These are phyloP conservation scores for Bipolaris oryzae DNA, from an alignment of 2,329 filamentous ascomycete species.

Conservation along the genomic window DNA sequence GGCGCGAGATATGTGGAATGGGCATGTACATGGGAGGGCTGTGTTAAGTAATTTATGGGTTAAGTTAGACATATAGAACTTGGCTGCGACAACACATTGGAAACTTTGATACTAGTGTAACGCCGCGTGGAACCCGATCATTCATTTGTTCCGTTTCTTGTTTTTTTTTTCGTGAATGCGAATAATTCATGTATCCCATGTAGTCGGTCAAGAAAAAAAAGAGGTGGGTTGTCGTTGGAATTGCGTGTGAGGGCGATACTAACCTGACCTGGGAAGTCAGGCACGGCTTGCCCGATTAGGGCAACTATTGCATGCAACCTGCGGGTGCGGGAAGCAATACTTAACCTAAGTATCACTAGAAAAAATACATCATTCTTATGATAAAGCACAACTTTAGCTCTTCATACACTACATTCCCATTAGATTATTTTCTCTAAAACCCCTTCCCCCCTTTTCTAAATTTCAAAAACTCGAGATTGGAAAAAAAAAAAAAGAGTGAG, in stretches of 20 bases:
- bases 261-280: constrained; percentile 19
- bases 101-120: too few relatives aligned
- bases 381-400: too few relatives aligned
- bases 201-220: not conserved
- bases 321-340: not conserved
- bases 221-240: not conserved
- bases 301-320: constrained; percentile 18
- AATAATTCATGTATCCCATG: not conserved
- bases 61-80: too few relatives aligned
- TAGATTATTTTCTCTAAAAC: not conserved
- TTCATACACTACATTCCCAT: too few relatives aligned
- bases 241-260: not conserved
- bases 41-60: too few relatives aligned
- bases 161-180: too few relatives aligned
- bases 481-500: not conserved
- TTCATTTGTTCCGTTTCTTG: too few relatives aligned
- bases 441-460: not conserved
- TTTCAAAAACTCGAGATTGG: not conserved
- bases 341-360: not conserved
- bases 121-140: too few relatives aligned
- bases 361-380: too few relatives aligned
- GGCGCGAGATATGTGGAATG: too few relatives aligned
- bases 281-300: constrained; percentile 22
- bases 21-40: too few relatives aligned
- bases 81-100: too few relatives aligned